Percentiles rank a stretch among this genome's conserved stretches.
Evolutionary conservation across 1,284 basidiomycete species (phyloP).

Genomic region (Ceratobasidium papillatum): DNA sequence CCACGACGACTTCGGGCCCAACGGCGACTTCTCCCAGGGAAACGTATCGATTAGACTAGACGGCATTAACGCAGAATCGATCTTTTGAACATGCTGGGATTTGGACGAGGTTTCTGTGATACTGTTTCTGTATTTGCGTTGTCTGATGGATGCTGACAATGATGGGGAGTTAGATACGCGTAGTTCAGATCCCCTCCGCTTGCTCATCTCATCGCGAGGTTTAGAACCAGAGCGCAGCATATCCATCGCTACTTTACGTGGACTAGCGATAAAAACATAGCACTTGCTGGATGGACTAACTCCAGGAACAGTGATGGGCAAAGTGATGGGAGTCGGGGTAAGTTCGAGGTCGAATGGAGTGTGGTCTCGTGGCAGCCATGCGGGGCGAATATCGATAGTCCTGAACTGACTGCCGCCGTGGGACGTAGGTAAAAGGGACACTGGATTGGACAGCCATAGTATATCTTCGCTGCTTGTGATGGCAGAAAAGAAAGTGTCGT

Average conservation of each 20-base stretch:
- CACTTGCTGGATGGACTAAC: neutral
- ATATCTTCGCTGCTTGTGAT: neutral
- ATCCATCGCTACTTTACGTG: conserved; percentile 4
- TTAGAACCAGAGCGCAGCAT: conserved; percentile 1
- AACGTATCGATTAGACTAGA: conserved; percentile 17
- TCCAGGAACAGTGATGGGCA: neutral
- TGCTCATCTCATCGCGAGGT: neutral
- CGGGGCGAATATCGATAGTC: neutral
- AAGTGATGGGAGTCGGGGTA: conserved; percentile 14
- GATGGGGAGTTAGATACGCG: neutral
- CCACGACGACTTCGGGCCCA: conserved; percentile 37
- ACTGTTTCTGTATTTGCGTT: neutral
- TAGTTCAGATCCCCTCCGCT: neutral
- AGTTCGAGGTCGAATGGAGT: conserved; percentile 5
- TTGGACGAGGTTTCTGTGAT: neutral
- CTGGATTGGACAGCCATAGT: conserved; percentile 5
- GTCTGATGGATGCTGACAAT: neutral
- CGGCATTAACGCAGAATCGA: neutral
- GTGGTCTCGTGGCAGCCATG: conserved; percentile 23
- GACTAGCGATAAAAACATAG: conserved; percentile 22
- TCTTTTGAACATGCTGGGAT: neutral
- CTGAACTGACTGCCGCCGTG: neutral
- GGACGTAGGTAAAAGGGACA: neutral
- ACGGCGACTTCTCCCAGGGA: conserved; percentile 32
- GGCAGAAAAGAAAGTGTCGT: conserved; percentile 8